Percentiles rank a stretch among this genome's conserved stretches.
Evolutionary conservation across 768 basidiomycete genomes (phyloP).

Genomic region (Auricularia sp.): DNA sequence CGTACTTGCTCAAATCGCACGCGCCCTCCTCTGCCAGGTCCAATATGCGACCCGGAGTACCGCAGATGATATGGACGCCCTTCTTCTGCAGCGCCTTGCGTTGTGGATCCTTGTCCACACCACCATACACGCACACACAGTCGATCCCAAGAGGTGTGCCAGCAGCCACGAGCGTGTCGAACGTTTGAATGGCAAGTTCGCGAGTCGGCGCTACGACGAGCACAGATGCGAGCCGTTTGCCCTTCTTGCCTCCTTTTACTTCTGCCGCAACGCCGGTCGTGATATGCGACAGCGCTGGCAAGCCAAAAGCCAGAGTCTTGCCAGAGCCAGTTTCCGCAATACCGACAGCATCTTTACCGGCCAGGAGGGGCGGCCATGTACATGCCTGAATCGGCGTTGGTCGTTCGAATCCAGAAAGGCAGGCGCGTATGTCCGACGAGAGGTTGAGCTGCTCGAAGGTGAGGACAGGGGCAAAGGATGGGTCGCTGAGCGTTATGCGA

Average conservation of each 20-base stretch:
- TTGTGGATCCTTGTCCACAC: slow-evolving; percentile 85
- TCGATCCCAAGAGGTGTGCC: slow-evolving; percentile 66
- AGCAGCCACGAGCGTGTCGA: slow-evolving; percentile 65
- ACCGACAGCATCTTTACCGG: slow-evolving; percentile 81
- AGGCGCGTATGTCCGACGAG: slow-evolving; percentile 46
- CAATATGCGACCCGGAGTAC: slow-evolving; percentile 87
- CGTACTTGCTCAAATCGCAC: slow-evolving; percentile 60
- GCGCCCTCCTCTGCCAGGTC: slow-evolving; percentile 85
- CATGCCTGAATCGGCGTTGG: slow-evolving; percentile 96
- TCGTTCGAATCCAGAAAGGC: slow-evolving; percentile 63
- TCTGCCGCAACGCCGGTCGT: slow-evolving; percentile 22
- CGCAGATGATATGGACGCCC: slow-evolving; percentile 68
- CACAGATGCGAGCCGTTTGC: slow-evolving; percentile 21
- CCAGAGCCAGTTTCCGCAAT: slow-evolving; percentile 98
- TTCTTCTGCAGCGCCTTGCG: slow-evolving; percentile 50
- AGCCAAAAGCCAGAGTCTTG: slow-evolving; percentile 92
- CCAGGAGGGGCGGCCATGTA: slow-evolving; percentile 82
- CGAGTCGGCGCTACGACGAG: slow-evolving; percentile 91
- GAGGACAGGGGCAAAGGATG: slow-evolving; percentile 51
- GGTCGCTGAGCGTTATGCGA: slow-evolving; percentile 53
- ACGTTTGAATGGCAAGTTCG: slow-evolving; percentile 92
- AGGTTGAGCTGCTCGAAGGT: slow-evolving; percentile 67
- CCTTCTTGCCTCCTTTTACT: not conserved
- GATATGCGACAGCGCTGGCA: slow-evolving; percentile 73
- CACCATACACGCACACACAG: slow-evolving; percentile 87